phyloP scores from a whole-genome alignment of 208 protist species.

The Sergeia podlipaevii region DNA sequence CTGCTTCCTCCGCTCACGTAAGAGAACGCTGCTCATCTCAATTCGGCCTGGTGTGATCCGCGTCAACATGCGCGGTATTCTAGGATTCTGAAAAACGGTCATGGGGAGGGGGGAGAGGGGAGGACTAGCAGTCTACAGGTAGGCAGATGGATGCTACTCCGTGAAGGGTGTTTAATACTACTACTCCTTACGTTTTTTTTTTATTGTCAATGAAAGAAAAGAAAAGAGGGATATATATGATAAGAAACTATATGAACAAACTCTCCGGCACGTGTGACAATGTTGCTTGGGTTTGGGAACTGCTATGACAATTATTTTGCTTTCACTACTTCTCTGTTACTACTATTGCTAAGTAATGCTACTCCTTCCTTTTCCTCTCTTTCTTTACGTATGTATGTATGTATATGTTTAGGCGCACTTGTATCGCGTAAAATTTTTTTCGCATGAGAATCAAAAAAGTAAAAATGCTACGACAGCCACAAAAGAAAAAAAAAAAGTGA shows the following conservation, averaged over 20 bases:
- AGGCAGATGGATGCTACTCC: background rate
- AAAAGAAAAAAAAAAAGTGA: background rate
- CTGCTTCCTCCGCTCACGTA: conserved; percentile 77
- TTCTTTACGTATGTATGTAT: background rate
- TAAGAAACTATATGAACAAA: background rate
- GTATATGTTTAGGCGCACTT: background rate
- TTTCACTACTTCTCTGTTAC: too few relatives aligned
- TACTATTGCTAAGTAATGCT: too few relatives aligned
- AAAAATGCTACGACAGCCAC: too few relatives aligned
- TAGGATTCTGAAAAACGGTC: conserved; percentile 44
- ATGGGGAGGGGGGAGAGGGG: conserved; percentile 2
- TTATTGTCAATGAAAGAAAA: background rate
- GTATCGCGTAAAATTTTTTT: too few relatives aligned
- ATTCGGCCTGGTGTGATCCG: conserved; percentile 64
- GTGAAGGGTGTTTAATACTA: background rate
- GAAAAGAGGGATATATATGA: background rate
- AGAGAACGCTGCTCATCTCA: conserved; percentile 45
- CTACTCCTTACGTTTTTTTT: background rate
- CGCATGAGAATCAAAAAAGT: too few relatives aligned
- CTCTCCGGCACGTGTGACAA: too few relatives aligned
- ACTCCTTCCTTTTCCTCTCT: background rate
- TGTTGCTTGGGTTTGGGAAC: too few relatives aligned
- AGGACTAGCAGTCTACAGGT: conserved; percentile 1
- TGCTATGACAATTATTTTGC: too few relatives aligned
- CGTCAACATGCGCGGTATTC: conserved; percentile 58